phyloP scores from a whole-genome alignment of 768 basidiomycete species.

The Russula sp. region DNA sequence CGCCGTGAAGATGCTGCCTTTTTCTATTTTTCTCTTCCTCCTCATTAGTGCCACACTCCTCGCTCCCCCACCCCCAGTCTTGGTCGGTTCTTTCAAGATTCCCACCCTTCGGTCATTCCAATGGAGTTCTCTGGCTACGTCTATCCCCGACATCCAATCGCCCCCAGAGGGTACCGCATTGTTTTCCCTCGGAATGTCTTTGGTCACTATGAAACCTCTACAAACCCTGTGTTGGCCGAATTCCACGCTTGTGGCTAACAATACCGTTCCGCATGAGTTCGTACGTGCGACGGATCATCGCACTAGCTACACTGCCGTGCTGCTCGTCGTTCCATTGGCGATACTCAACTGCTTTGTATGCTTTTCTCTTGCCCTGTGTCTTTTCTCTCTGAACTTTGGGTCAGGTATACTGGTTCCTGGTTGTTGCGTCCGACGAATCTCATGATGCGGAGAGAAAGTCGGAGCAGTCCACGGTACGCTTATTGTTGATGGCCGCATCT shows the following conservation, averaged over 20 bases:
- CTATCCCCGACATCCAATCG: not conserved
- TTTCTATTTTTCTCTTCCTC: slow-evolving; percentile 20
- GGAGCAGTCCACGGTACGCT: slow-evolving; percentile 2
- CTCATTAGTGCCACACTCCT: slow-evolving; percentile 16
- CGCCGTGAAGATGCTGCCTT: slow-evolving; percentile 15
- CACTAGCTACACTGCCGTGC: not conserved
- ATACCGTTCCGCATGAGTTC: not conserved
- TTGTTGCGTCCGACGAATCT: not conserved
- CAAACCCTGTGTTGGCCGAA: not conserved
- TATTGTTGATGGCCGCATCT: not conserved
- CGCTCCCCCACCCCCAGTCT: slow-evolving; percentile 5
- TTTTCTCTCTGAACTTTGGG: slow-evolving; percentile 1
- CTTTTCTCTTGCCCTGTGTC: not conserved
- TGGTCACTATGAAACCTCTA: not conserved
- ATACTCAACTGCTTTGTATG: slow-evolving; percentile 20
- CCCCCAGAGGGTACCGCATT: not conserved
- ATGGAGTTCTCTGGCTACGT: not conserved
- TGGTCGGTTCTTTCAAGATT: slow-evolving; percentile 12
- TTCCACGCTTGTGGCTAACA: not conserved
- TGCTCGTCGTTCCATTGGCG: slow-evolving; percentile 13
- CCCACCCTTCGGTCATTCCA: not conserved
- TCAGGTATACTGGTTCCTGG: slow-evolving; percentile 17
- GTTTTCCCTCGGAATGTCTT: not conserved
- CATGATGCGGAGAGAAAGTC: not conserved
- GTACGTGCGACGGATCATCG: not conserved